These are phyloP conservation scores for Mycotypha africana DNA, from an alignment of 371 early-diverging fungal genomes.

Conservation along the genomic window DNA sequence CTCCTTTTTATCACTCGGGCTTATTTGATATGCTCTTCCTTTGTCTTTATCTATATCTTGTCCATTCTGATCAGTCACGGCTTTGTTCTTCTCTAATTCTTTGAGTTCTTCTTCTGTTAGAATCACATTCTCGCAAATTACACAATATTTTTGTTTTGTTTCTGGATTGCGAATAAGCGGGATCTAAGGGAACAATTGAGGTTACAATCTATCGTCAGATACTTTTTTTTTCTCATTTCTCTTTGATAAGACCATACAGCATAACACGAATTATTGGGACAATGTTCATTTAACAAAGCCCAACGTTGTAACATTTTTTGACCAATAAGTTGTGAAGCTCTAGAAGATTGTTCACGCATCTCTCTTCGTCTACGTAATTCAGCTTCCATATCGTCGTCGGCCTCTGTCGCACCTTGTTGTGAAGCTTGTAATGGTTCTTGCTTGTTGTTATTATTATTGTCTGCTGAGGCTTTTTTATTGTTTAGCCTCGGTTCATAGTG, in stretches of 20 bases:
- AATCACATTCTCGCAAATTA: conserved; percentile 53
- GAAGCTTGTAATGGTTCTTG: conserved; percentile 2
- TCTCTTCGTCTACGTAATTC: conserved; percentile 17
- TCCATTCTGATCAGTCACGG: background rate
- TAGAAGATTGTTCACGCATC: conserved; percentile 53
- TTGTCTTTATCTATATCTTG: background rate
- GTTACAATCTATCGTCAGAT: too few species aligned
- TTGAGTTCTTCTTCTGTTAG: conserved; percentile 19
- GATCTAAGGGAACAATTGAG: conserved; percentile 37
- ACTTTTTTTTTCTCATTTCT: too few species aligned
- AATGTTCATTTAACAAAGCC: conserved; percentile 66
- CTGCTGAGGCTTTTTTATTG: background rate
- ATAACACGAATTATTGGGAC: conserved; percentile 52
- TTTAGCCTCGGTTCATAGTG: conserved; percentile 1
- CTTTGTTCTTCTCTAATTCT: conserved; percentile 1
- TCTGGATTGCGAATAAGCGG: conserved; percentile 57
- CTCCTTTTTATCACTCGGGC: background rate
- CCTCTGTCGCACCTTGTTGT: conserved; percentile 1
- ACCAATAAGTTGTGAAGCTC: conserved; percentile 60
- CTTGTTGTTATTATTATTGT: background rate
- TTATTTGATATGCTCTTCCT: background rate
- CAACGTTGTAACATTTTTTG: conserved; percentile 66
- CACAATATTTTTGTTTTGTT: conserved; percentile 56
- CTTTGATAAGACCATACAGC: conserved; percentile 36
- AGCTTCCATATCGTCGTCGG: conserved; percentile 9